Evolutionary conservation across 2,329 filamentous ascomycete species (phyloP).

Genomic region (Venturia nashicola): DNA sequence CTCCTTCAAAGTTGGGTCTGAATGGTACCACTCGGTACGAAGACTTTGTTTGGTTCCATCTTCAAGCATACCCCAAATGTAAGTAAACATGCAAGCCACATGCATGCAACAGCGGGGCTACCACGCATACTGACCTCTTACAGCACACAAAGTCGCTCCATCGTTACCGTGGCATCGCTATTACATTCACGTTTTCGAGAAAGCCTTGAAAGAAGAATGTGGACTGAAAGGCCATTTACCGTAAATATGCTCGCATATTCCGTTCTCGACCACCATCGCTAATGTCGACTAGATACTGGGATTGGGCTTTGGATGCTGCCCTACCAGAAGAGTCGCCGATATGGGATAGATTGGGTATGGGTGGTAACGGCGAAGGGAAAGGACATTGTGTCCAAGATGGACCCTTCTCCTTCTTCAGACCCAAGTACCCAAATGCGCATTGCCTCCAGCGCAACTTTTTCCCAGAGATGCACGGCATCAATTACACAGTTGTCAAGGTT

Average conservation of each 20-base stretch:
- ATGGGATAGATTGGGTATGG: neutral
- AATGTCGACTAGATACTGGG: neutral
- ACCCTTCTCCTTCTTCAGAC: neutral
- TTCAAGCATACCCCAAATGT: neutral
- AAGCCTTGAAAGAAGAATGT: slow-evolving; percentile 29
- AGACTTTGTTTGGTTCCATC: slow-evolving; percentile 23
- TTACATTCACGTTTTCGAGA: slow-evolving; percentile 30
- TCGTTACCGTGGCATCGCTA: slow-evolving; percentile 32
- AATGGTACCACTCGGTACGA: slow-evolving; percentile 19
- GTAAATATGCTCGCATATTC: neutral
- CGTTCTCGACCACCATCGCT: neutral
- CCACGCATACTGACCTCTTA: neutral
- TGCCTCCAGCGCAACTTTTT: slow-evolving; percentile 1
- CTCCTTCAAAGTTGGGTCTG: slow-evolving; percentile 14
- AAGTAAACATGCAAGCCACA: neutral
- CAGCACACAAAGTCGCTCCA: slow-evolving; percentile 2
- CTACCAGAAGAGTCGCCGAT: slow-evolving; percentile 1
- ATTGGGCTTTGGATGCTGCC: neutral
- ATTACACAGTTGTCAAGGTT: neutral
- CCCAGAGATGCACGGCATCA: slow-evolving; percentile 2
- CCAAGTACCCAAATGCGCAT: neutral
- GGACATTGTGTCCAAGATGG: neutral
- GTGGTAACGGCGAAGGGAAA: neutral
- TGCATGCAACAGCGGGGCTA: neutral
- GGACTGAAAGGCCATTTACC: slow-evolving; percentile 24